phyloP scores from a whole-genome alignment of 768 basidiomycete species.

The Suillus fuscotomentosus region DNA sequence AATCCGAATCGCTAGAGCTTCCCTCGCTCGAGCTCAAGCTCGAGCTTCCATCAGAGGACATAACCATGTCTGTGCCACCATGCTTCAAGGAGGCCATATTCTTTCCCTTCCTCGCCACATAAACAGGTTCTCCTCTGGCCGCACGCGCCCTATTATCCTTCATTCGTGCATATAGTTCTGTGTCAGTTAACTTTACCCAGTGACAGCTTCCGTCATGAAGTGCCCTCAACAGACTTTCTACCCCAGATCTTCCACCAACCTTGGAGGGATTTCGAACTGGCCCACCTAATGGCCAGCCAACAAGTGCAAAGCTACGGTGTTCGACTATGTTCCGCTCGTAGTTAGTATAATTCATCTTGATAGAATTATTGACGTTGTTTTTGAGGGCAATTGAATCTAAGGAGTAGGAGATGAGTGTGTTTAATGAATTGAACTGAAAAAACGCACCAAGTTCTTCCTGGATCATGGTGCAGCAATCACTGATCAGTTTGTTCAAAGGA shows the following conservation, averaged over 20 bases:
- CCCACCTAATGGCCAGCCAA: background rate
- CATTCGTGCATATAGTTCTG: background rate
- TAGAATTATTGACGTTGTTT: background rate
- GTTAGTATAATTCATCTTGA: slow-evolving; percentile 4
- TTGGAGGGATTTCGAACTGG: background rate
- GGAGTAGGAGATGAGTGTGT: background rate
- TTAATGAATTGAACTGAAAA: background rate
- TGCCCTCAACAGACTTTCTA: background rate
- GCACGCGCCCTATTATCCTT: background rate
- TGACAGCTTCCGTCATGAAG: background rate
- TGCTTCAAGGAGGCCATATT: background rate
- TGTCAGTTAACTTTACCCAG: background rate
- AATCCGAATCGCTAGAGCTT: background rate
- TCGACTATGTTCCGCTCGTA: background rate
- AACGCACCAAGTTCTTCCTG: background rate
- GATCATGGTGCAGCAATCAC: background rate
- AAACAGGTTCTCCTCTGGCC: background rate
- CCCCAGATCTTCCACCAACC: background rate
- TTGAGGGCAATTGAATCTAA: background rate
- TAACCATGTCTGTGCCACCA: background rate
- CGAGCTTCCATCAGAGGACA: background rate
- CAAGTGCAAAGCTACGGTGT: background rate
- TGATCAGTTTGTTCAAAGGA: background rate
- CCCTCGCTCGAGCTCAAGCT: too few relatives aligned
- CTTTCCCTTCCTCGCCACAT: background rate